phyloP scores from a whole-genome alignment of 2,329 filamentous ascomycete species.

The Verticillium tricorpus region DNA sequence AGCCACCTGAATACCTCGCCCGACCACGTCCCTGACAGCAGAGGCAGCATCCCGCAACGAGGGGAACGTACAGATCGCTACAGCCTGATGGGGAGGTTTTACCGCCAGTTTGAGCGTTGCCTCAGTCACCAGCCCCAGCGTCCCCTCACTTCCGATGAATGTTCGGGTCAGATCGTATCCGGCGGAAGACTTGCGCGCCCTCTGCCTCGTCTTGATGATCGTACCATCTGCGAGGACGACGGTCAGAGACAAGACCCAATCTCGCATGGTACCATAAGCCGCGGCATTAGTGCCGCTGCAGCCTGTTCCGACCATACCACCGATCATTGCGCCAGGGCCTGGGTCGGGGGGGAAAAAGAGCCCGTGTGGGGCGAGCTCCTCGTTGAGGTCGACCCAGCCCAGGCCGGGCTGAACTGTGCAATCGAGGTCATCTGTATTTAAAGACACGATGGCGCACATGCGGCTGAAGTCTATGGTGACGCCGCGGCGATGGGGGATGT shows the following conservation, averaged over 20 bases:
- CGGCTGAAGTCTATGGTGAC: conserved; percentile 72
- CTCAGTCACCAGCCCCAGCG: conserved; percentile 74
- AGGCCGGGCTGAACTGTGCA: conserved; percentile 69
- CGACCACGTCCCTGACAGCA: conserved; percentile 68
- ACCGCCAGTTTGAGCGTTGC: conserved; percentile 72
- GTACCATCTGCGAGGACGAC: conserved; percentile 81
- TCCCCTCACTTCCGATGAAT: conserved; percentile 81
- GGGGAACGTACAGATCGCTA: conserved; percentile 55
- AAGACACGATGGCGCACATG: conserved; percentile 66
- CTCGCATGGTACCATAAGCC: conserved; percentile 82
- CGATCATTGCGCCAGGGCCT: conserved; percentile 78
- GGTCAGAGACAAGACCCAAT: conserved; percentile 79
- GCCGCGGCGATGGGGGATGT: conserved; percentile 66
- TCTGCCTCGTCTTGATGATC: conserved; percentile 71
- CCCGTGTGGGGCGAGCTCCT: conserved; percentile 60
- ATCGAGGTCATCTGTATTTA: conserved; percentile 66
- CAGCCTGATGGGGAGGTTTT: conserved; percentile 63
- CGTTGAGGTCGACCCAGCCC: conserved; percentile 75
- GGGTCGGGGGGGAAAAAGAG: conserved; percentile 85
- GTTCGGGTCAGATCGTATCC: conserved; percentile 78
- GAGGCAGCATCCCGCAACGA: conserved; percentile 59
- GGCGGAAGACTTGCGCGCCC: conserved; percentile 72
- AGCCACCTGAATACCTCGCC: conserved; percentile 68
- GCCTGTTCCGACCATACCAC: conserved; percentile 69
- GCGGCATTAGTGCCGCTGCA: conserved; percentile 75